Conservation (phyloP, 2,329 filamentous ascomycete species). For the Zymoseptoria crescenta region DNA sequence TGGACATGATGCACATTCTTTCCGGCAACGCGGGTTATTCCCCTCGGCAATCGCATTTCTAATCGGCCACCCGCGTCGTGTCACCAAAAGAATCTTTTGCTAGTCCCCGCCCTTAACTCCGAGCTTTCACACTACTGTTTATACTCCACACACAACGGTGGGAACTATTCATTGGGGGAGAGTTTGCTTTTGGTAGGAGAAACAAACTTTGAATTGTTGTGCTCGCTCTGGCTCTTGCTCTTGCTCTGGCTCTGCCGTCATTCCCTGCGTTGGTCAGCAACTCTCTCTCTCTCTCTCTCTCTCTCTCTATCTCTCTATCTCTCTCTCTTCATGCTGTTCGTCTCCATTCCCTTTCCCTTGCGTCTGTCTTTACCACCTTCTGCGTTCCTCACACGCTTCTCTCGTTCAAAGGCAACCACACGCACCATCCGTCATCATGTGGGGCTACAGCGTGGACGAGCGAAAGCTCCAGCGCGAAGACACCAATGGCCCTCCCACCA, state of each 20-base stretch:
- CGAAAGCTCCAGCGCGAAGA: conserved; percentile 17
- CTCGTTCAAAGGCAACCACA: neutral
- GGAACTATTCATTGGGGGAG: too few relatives aligned
- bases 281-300: neutral
- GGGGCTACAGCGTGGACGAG: conserved; percentile 23
- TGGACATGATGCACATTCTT: too few relatives aligned
- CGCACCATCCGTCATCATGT: conserved; percentile 14
- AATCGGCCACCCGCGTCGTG: too few relatives aligned
- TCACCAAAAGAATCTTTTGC: too few relatives aligned
- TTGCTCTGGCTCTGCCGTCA: neutral
- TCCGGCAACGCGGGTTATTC: too few relatives aligned
- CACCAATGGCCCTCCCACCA: conserved; percentile 8
- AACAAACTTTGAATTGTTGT: neutral
- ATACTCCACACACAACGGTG: too few relatives aligned
- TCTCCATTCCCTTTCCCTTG: neutral
- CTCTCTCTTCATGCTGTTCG: neutral
- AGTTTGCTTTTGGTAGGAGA: neutral
- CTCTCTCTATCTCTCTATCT: too few relatives aligned
- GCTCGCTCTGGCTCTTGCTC: neutral
- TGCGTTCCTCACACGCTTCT: neutral
- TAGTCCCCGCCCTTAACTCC: too few relatives aligned
- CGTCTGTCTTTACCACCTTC: neutral
- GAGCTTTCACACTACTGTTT: too few relatives aligned
- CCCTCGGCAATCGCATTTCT: too few relatives aligned
- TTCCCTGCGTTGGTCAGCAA: neutral